A percentile compares a stretch with the other conserved stretches of the same genome.
These are phyloP conservation scores for Extremus antarcticus DNA, from an alignment of 495 filamentous ascomycete genomes.

Conservation along the genomic window DNA sequence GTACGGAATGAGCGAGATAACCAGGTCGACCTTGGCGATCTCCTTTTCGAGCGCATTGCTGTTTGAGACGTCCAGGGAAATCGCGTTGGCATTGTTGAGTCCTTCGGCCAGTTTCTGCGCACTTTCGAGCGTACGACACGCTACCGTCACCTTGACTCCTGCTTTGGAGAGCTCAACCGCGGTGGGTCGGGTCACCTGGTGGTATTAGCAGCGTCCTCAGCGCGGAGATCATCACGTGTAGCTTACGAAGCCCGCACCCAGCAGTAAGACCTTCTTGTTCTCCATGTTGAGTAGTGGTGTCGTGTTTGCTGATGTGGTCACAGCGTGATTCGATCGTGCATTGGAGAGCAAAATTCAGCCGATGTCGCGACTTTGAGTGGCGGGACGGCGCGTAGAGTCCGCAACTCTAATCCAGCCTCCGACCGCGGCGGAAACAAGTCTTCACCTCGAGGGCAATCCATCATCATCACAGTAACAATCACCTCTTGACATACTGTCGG, in stretches of 20 bases:
- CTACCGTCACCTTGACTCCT: slow-evolving; percentile 30
- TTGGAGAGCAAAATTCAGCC: too few species aligned
- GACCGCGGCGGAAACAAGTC: too few species aligned
- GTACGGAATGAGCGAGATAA: slow-evolving; percentile 68
- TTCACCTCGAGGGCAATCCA: too few species aligned
- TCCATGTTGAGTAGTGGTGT: too few species aligned
- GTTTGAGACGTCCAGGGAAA: slow-evolving; percentile 75
- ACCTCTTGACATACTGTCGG: too few species aligned
- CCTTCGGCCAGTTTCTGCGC: slow-evolving; percentile 65
- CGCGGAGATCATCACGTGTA: not conserved
- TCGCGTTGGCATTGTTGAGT: slow-evolving; percentile 57
- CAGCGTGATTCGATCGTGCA: too few species aligned
- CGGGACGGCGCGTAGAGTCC: too few species aligned
- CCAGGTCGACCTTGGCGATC: slow-evolving; percentile 63
- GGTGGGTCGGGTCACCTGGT: slow-evolving; percentile 15
- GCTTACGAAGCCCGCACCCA: slow-evolving; percentile 21
- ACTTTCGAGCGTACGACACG: slow-evolving; percentile 71
- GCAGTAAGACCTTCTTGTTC: slow-evolving; percentile 21
- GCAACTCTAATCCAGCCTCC: too few species aligned
- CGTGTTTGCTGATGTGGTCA: too few species aligned
- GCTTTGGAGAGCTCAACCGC: slow-evolving; percentile 18
- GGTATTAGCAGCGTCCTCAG: not conserved
- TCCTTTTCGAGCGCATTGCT: slow-evolving; percentile 63
- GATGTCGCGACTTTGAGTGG: too few species aligned
- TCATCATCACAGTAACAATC: too few species aligned